Conservation (phyloP, 2,329 filamentous ascomycete genomes). For the Ophiostoma tasmaniense region DNA sequence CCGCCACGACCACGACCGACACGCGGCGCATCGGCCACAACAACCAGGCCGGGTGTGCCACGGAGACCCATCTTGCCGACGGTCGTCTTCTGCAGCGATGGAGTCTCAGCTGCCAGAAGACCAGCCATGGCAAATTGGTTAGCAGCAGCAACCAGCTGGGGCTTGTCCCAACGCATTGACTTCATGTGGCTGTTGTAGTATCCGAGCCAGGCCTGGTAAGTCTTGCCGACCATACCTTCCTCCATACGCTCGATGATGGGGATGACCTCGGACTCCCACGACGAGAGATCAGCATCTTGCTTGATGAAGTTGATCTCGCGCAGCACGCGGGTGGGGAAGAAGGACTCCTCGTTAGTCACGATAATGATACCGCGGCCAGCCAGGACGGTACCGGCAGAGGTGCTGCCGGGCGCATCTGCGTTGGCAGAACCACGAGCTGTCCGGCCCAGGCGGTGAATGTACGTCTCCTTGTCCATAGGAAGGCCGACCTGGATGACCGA, state of each 20-base stretch:
- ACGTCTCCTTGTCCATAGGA: constrained; percentile 51
- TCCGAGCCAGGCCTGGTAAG: constrained; percentile 51
- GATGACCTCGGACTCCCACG: constrained; percentile 29
- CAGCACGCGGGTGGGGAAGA: constrained; percentile 42
- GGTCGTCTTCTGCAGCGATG: constrained; percentile 37
- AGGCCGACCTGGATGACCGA: constrained; percentile 57
- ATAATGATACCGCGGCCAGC: constrained; percentile 53
- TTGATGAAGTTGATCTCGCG: constrained; percentile 46
- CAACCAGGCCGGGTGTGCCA: constrained; percentile 40
- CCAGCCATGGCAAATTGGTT: constrained; percentile 43
- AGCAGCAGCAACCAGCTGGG: constrained; percentile 40
- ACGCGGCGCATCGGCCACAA: constrained; percentile 36
- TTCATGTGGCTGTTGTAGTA: constrained; percentile 46
- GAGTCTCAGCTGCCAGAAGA: constrained; percentile 39
- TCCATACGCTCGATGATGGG: constrained; percentile 37
- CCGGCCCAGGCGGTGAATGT: constrained; percentile 60
- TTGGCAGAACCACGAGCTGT: constrained; percentile 58
- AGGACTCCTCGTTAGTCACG: constrained; percentile 42
- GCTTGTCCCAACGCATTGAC: constrained; percentile 34
- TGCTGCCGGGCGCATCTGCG: constrained; percentile 51
- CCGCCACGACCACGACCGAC: constrained; percentile 12
- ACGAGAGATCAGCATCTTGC: constrained; percentile 38
- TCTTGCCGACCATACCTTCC: constrained; percentile 36
- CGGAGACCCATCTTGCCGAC: constrained; percentile 51
- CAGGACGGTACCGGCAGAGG: constrained; percentile 41